phyloP scores from a whole-genome alignment of 1,284 basidiomycete genomes.

The Cryptococcus sp. region DNA sequence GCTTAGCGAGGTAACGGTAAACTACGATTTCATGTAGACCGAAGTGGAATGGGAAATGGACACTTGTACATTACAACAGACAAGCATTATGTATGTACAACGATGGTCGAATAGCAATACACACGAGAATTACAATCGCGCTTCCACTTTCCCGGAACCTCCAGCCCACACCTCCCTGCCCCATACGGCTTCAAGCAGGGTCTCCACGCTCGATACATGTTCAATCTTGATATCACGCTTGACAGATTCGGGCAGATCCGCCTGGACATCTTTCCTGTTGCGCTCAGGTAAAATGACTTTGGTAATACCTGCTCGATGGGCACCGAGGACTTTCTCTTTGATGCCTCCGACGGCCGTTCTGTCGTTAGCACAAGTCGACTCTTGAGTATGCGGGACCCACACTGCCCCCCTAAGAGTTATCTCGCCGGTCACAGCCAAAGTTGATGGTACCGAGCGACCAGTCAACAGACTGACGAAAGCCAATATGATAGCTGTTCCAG shows the following conservation, averaged over 20 bases:
- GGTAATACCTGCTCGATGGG: constrained; percentile 82
- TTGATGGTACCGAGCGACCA: constrained; percentile 67
- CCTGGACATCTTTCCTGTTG: constrained; percentile 82
- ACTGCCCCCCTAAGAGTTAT: constrained; percentile 88
- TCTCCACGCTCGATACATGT: constrained; percentile 46
- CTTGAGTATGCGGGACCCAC: constrained; percentile 13
- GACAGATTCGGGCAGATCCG: constrained; percentile 85
- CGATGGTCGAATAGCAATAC: neutral
- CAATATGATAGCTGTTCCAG: constrained; percentile 83
- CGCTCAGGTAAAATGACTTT: constrained; percentile 69
- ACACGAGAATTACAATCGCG: constrained; percentile 16
- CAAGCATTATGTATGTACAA: neutral
- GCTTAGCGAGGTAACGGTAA: too few relatives aligned
- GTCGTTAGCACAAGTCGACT: constrained; percentile 1
- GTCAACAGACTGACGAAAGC: constrained; percentile 86
- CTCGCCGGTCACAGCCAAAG: constrained; percentile 91
- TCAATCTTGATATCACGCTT: constrained; percentile 81
- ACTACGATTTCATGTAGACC: too few relatives aligned
- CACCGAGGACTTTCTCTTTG: constrained; percentile 90
- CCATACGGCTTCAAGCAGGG: constrained; percentile 38
- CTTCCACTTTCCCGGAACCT: constrained; percentile 14
- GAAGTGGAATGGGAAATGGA: too few relatives aligned
- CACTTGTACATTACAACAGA: too few relatives aligned
- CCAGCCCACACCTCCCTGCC: constrained; percentile 21
- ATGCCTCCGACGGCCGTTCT: constrained; percentile 78